Base-by-base conservation (phyloP, 148 eudicot genomes). In the Drosera capensis region DNA sequence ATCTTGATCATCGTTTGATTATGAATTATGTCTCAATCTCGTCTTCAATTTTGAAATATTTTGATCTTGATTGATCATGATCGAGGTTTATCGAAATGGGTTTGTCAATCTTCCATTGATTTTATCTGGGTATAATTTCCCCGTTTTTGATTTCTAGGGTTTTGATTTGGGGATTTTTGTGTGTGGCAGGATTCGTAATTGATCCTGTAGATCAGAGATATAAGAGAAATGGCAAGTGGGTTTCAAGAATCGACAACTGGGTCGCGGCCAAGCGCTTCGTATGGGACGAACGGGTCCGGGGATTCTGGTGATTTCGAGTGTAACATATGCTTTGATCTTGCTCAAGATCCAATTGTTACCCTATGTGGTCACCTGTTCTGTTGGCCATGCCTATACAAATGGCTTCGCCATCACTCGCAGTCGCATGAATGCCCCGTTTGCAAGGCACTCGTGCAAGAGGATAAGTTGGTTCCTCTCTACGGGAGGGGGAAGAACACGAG, bases 371-470 rank as follows among this genome's bases (percentile, higher is more conserved):
- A 78, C 52, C 74, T 75, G 3, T 78, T 45, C 46, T 78, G 94
- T 39, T 79, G 94, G 94, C 82, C 94, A 0, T 82, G 94, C 55
- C 64, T 82, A 0, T 78, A 70, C 43, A 64, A 66, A 44, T 82
- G 94, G 94, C 67, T 82, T 3, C 67, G 63, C 28, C 57, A 38
- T 31, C 86, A 78, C 23, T 82, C 94, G 0, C 82, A 72, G 48
- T 72, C 67, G 14, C 94, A 82, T 11, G 93, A 78, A 41, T 82
- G 93, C 49, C 93, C 93, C 1, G 93, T 82, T 49, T 82, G 93
- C 45, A 82, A 82, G 58, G 86, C 86, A 25, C 69, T 82, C 12
- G 36, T 82, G 22, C 50, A 70, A 22, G 74, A 82, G 48, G 66
- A 78, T 3, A 78, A 75, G 44, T 65, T 82, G 39, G 75, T 82